A percentile compares a stretch with the other conserved stretches of the same genome.
Evolutionary conservation across 352 stramenopile genomes (phyloP).

Genomic region (Phytophthora tubulina): DNA sequence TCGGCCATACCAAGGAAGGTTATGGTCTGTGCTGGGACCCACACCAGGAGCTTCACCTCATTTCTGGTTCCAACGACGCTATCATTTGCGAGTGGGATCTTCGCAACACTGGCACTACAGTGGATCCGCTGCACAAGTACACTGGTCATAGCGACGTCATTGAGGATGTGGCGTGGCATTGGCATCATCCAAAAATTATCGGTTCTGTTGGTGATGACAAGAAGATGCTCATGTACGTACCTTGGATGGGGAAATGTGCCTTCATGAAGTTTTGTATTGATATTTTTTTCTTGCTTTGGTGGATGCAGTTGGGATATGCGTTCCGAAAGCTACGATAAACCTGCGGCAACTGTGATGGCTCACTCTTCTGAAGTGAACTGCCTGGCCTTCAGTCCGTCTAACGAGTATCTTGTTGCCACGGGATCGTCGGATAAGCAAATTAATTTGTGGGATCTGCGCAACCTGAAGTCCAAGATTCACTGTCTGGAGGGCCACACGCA

Average conservation of each 20-base stretch:
- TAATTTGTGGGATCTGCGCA: constrained; percentile 98
- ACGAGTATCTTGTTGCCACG: constrained; percentile 96
- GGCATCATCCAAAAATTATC: constrained; percentile 94
- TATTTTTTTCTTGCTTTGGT: constrained; percentile 3
- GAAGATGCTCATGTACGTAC: constrained; percentile 90
- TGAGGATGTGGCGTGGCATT: constrained; percentile 98
- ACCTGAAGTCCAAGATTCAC: constrained; percentile 94
- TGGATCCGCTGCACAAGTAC: constrained; percentile 89
- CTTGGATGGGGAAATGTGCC: neutral
- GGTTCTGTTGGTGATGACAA: constrained; percentile 97
- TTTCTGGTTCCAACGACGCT: constrained; percentile 96
- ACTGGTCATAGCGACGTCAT: constrained; percentile 96
- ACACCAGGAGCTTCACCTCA: constrained; percentile 85
- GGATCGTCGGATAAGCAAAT: constrained; percentile 94
- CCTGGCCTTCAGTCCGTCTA: constrained; percentile 96
- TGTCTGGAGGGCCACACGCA: constrained; percentile 95
- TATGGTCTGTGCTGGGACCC: constrained; percentile 98
- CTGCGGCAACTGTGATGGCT: constrained; percentile 83
- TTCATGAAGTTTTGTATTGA: neutral
- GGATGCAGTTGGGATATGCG: constrained; percentile 78
- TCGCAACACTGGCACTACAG: constrained; percentile 74
- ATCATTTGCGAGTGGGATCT: constrained; percentile 98
- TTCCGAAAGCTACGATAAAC: constrained; percentile 72
- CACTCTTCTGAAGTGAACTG: constrained; percentile 97
- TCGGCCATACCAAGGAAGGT: constrained; percentile 88